These are phyloP conservation scores for Gelatoporia subvermispora DNA, from an alignment of 768 basidiomycete species.

Conservation along the genomic window DNA sequence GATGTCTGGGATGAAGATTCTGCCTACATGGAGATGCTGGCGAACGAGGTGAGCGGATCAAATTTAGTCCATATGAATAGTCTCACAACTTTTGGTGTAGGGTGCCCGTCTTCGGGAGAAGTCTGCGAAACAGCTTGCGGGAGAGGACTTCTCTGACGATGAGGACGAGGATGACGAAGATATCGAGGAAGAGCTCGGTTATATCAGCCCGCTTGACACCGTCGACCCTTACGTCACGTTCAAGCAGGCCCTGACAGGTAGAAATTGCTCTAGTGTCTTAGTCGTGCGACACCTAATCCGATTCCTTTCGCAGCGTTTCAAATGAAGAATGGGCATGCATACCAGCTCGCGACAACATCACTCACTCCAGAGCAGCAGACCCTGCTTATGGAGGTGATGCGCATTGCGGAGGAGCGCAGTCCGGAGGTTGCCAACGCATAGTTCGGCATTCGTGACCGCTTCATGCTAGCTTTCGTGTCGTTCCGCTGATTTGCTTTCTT, in stretches of 20 bases:
- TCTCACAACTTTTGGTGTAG: slow-evolving; percentile 30
- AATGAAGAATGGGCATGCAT: slow-evolving; percentile 59
- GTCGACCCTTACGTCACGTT: slow-evolving; percentile 77
- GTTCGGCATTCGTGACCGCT: no score
- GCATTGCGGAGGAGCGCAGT: slow-evolving; percentile 48
- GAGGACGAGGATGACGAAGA: slow-evolving; percentile 48
- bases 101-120: slow-evolving; percentile 69
- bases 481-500: slow-evolving; percentile 4
- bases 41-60: slow-evolving; percentile 58
- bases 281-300: neutral
- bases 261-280: slow-evolving; percentile 13
- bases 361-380: slow-evolving; percentile 75
- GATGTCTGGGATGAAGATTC: slow-evolving; percentile 92
- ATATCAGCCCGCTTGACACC: slow-evolving; percentile 76
- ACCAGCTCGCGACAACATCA: slow-evolving; percentile 69
- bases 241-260: slow-evolving; percentile 74
- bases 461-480: neutral
- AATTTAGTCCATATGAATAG: slow-evolving; percentile 1
- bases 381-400: slow-evolving; percentile 81
- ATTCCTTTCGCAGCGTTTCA: slow-evolving; percentile 55
- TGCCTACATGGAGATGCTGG: slow-evolving; percentile 82
- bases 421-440: slow-evolving; percentile 7
- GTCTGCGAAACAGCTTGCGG: slow-evolving; percentile 31
- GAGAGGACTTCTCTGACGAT: slow-evolving; percentile 30
- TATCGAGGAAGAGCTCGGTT: slow-evolving; percentile 80